Conservation (phyloP, 345 rosid species). For the Excoecaria agallocha region DNA sequence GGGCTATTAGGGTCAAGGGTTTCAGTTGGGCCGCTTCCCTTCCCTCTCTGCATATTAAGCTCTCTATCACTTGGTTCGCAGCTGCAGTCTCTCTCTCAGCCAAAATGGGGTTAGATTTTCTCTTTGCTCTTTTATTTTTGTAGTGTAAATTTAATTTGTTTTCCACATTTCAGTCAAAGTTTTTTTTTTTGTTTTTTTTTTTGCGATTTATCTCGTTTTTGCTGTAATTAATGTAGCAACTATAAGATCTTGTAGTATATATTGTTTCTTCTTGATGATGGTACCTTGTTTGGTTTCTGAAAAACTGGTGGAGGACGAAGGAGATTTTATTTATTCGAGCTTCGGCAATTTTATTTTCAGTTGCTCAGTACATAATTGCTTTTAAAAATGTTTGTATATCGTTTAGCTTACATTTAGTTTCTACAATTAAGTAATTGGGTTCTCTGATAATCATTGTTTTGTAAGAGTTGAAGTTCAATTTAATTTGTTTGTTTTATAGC, state of each 20-base stretch:
- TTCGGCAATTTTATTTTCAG: background rate
- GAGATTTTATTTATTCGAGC: background rate
- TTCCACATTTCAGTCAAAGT: background rate
- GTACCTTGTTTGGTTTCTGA: background rate
- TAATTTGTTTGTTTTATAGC: background rate
- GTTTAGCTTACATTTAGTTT: background rate
- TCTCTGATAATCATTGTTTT: too few relatives aligned
- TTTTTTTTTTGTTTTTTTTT: too few relatives aligned
- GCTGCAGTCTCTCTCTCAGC: background rate
- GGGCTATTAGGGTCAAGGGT: slow-evolving; percentile 2
- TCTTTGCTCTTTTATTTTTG: too few relatives aligned
- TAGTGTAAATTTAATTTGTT: background rate
- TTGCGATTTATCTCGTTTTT: background rate
- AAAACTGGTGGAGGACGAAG: background rate
- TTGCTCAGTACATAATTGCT: background rate
- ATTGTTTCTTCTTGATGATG: background rate
- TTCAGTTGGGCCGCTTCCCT: background rate
- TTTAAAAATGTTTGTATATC: background rate
- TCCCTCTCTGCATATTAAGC: background rate
- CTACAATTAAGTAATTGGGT: too few relatives aligned
- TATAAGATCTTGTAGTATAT: background rate
- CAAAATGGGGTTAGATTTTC: slow-evolving; percentile 18
- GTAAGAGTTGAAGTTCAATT: background rate
- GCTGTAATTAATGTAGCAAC: background rate
- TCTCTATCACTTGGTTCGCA: background rate